A percentile compares a stretch with the other conserved stretches of the same genome.
phyloP scores from a whole-genome alignment of 2,329 filamentous ascomycete genomes.

The Graphium sp. region DNA sequence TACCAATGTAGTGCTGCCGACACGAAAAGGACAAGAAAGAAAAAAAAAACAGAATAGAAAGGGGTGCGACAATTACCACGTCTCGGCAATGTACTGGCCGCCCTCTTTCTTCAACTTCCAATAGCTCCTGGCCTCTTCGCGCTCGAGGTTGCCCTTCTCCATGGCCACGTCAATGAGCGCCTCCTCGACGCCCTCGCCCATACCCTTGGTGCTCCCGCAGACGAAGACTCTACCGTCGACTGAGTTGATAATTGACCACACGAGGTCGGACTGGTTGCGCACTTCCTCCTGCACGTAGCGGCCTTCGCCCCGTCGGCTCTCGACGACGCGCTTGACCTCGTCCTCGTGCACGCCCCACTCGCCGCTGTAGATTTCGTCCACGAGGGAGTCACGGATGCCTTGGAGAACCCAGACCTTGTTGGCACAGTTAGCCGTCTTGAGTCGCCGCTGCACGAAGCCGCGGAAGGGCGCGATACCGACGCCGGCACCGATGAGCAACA shows the following conservation, averaged over 20 bases:
- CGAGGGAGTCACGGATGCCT: conserved; percentile 79
- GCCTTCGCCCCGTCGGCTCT: conserved; percentile 60
- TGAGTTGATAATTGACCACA: conserved; percentile 94
- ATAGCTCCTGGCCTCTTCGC: conserved; percentile 69
- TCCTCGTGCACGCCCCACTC: conserved; percentile 92
- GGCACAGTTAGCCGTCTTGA: conserved; percentile 88
- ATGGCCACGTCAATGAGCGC: conserved; percentile 83
- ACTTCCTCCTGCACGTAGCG: conserved; percentile 97
- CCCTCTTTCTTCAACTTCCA: conserved; percentile 85
- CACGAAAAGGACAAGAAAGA: conserved; percentile 1
- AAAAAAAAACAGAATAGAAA: conserved; percentile 2
- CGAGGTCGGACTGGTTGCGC: conserved; percentile 76
- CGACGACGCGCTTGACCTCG: conserved; percentile 67
- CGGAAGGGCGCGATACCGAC: conserved; percentile 96
- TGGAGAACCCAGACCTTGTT: conserved; percentile 98
- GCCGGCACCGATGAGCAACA: conserved; percentile 92
- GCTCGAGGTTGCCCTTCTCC: conserved; percentile 74
- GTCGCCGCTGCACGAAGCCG: conserved; percentile 84
- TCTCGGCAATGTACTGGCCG: conserved; percentile 88
- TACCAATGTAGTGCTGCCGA: too few relatives aligned
- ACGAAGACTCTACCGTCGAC: conserved; percentile 95
- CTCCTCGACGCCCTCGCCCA: conserved; percentile 90
- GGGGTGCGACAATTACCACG: conserved; percentile 27
- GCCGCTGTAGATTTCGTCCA: conserved; percentile 92
- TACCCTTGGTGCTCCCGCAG: conserved; percentile 85